A percentile compares a stretch with the other conserved stretches of the same genome.
These are phyloP conservation scores for Peronospora belbahrii DNA, from an alignment of 352 stramenopile genomes.

Conservation along the genomic window DNA sequence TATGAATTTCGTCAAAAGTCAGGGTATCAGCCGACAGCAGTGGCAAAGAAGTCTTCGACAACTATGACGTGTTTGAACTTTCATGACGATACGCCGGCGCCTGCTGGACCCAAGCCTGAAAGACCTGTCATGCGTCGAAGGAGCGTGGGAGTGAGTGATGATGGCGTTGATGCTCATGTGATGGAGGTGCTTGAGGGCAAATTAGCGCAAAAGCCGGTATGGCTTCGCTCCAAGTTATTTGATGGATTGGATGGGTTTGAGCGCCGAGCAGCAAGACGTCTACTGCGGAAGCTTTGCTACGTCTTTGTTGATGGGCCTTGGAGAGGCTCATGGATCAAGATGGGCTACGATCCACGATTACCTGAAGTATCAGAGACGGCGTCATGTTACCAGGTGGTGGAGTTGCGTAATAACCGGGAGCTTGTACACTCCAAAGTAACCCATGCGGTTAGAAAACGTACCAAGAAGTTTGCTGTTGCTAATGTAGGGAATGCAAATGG, in stretches of 20 bases:
- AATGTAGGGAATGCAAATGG: conserved; percentile 20
- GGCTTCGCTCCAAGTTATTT: conserved; percentile 67
- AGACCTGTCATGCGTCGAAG: conserved; percentile 40
- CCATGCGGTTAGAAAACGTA: conserved; percentile 53
- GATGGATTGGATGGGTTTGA: conserved; percentile 53
- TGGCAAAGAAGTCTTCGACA: conserved; percentile 54
- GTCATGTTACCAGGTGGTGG: conserved; percentile 64
- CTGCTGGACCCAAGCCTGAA: conserved; percentile 40
- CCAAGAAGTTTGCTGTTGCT: conserved; percentile 43
- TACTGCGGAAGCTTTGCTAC: conserved; percentile 72
- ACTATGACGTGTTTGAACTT: conserved; percentile 80
- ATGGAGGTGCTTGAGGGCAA: conserved; percentile 47
- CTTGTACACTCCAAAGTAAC: conserved; percentile 77
- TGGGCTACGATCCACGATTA: conserved; percentile 66
- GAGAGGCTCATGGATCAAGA: conserved; percentile 74
- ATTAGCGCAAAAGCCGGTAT: conserved; percentile 60
- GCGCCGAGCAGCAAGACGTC: conserved; percentile 44
- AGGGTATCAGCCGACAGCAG: conserved; percentile 54
- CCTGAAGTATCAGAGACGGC: conserved; percentile 25
- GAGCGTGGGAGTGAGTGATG: conserved; percentile 43
- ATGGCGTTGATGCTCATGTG: conserved; percentile 56
- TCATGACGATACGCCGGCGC: conserved; percentile 49
- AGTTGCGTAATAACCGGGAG: conserved; percentile 73
- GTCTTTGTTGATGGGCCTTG: conserved; percentile 79
- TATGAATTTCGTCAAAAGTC: conserved; percentile 79